A percentile compares a stretch with the other conserved stretches of the same genome.
These are phyloP conservation scores for Mucor plumbeus DNA, from an alignment of 371 early-diverging fungal species.

Conservation along the genomic window DNA sequence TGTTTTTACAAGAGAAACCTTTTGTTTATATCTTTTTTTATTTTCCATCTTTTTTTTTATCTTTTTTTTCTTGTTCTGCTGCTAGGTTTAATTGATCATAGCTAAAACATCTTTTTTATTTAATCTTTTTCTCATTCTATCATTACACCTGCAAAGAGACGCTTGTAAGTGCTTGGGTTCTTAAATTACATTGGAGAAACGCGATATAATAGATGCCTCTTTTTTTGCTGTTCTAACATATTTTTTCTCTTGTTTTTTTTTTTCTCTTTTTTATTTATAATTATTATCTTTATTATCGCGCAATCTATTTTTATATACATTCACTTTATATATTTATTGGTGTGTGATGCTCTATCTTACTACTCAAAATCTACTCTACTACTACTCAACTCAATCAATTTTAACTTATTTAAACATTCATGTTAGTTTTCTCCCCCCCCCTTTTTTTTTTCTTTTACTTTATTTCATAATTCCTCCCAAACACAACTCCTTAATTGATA, in stretches of 20 bases:
- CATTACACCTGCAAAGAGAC: not conserved
- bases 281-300: not conserved
- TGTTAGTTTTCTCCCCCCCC: conserved; percentile 13
- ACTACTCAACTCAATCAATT: conserved; percentile 5
- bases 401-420: conserved; percentile 2
- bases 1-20: not conserved
- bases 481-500: no score
- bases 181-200: not conserved
- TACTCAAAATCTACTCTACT: conserved; percentile 7
- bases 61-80: not conserved
- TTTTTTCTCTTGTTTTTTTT: not conserved
- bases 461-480: not conserved
- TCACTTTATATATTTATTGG: conserved; percentile 2
- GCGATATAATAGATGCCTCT: not conserved
- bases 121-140: not conserved
- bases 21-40: not conserved
- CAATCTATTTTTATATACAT: conserved; percentile 1
- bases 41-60: not conserved
- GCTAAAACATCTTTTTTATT: not conserved
- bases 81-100: conserved; percentile 1
- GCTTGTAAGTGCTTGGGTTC: conserved; percentile 7
- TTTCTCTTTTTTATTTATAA: not conserved
- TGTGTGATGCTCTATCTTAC: not conserved
- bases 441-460: not conserved
- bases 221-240: conserved; percentile 2